Base-by-base conservation (phyloP, 805 yeast species). In the Priceomyces carsonii region DNA sequence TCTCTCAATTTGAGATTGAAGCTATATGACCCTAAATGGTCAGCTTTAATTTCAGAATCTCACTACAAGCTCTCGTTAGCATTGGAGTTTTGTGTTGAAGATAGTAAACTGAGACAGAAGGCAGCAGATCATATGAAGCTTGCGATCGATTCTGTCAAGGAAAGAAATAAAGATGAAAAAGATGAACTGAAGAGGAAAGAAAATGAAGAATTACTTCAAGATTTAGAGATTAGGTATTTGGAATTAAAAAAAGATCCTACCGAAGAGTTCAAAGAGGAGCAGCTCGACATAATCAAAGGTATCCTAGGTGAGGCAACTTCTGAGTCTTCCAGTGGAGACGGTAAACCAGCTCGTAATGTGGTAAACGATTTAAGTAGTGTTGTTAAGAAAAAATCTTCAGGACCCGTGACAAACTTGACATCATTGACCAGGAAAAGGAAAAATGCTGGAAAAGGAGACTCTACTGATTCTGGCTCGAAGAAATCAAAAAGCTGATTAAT, bases 41-140 rank as follows among this genome's bases (percentile, higher is more conserved):
- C 85, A 2, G 67, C 83, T 2, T 59, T 80, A 28, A 67, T 86
- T 7, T 80, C 90, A 12, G 95, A 88, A 56, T 80, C 88, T 0
- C 85, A 85, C 57, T 89, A 81, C 64, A 86, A 85, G 59, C 66
- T 86, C 25, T 82, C 95, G 0, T 65, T 88, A 32, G 93, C 95
- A 0, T 64, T 77, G 38, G 96, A 89, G 50, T 82, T 85, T 47
- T 65, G 75, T 38, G 69, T 70, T n/a, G 85, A 76, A 28, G 73
- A 73, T 44, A 69, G 71, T 0, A 45, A 48, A 0, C 63, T 72
- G 48, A 72, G 75, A 35, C 51, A 57, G 6, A 63, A 68, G 44
- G 85, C 88, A 6, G 69, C 77, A 3, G 68, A 69, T 1, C 77
- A 82, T 31, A 69, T 81, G 56, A 55, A 65, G 25, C 57, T 62